Conservation (phyloP, 1,284 basidiomycete species). For the Puccinia triticina region DNA sequence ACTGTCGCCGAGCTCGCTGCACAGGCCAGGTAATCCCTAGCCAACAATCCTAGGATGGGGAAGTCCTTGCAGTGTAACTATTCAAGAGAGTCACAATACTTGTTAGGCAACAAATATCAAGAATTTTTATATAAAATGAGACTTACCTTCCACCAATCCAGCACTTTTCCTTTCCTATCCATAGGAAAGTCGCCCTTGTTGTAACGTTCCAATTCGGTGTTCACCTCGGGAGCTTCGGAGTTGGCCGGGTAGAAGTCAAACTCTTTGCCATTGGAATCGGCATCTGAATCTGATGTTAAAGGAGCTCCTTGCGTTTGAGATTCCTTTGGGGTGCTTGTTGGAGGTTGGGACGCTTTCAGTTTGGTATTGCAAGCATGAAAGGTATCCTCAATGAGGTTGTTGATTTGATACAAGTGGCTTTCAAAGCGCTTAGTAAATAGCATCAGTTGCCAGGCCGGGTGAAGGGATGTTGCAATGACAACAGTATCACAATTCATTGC, state of each 20-base stretch:
- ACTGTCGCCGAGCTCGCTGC: too few species aligned
- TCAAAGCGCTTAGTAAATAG: not conserved
- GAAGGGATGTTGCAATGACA: conserved; percentile 5
- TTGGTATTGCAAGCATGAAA: not conserved
- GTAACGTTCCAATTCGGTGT: not conserved
- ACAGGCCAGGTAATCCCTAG: too few species aligned
- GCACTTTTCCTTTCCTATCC: not conserved
- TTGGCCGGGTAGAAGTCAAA: conserved; percentile 6
- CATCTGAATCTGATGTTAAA: too few species aligned
- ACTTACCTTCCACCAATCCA: conserved; percentile 4
- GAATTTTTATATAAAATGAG: too few species aligned
- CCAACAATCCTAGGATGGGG: too few species aligned
- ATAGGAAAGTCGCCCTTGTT: not conserved
- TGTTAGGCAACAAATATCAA: too few species aligned
- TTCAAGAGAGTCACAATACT: too few species aligned
- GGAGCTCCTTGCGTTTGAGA: too few species aligned
- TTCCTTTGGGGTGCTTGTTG: not conserved
- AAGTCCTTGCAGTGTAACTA: too few species aligned
- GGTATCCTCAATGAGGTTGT: not conserved
- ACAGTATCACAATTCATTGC: not conserved
- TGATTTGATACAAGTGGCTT: not conserved
- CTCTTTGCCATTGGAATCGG: not conserved
- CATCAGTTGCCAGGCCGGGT: conserved; percentile 3
- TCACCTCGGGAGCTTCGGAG: not conserved
- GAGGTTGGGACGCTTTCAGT: not conserved